phyloP scores from a whole-genome alignment of 2,329 filamentous ascomycete species.

The Colletotrichum echinochloae region DNA sequence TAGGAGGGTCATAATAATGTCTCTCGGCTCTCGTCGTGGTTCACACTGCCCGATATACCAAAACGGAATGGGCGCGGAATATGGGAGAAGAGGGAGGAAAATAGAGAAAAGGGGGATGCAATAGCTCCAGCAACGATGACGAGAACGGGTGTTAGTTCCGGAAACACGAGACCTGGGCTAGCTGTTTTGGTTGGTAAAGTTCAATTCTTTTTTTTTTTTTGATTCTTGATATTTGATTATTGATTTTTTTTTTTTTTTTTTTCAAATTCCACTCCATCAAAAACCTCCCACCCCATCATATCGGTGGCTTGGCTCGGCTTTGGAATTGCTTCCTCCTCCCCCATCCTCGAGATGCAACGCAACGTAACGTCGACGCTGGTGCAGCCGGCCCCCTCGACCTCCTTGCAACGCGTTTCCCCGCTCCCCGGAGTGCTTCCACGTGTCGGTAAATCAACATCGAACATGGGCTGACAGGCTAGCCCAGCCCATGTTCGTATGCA shows the following conservation, averaged over 20 bases:
- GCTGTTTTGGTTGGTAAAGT: neutral
- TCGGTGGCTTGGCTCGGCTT: neutral
- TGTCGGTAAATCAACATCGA: slow-evolving; percentile 34
- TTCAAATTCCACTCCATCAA: neutral
- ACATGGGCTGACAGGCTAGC: slow-evolving; percentile 34
- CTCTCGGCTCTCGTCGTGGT: neutral
- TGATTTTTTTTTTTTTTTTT: neutral
- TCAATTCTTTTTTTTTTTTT: neutral
- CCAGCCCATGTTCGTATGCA: slow-evolving; percentile 38
- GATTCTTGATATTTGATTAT: too few species aligned
- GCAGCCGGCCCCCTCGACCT: neutral
- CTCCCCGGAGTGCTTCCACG: slow-evolving; percentile 19
- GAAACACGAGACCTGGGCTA: neutral
- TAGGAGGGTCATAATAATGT: neutral
- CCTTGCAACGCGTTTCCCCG: neutral
- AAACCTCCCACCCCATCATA: neutral
- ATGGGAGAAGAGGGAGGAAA: neutral
- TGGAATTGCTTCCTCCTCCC: neutral
- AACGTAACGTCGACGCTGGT: neutral
- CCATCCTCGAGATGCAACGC: neutral
- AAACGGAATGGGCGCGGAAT: neutral
- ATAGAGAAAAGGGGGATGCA: neutral
- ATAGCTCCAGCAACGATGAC: neutral
- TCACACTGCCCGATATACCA: neutral
- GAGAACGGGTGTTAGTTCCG: neutral